Evolutionary conservation across 768 basidiomycete species (phyloP).

Genomic region (Suillus occidentalis): DNA sequence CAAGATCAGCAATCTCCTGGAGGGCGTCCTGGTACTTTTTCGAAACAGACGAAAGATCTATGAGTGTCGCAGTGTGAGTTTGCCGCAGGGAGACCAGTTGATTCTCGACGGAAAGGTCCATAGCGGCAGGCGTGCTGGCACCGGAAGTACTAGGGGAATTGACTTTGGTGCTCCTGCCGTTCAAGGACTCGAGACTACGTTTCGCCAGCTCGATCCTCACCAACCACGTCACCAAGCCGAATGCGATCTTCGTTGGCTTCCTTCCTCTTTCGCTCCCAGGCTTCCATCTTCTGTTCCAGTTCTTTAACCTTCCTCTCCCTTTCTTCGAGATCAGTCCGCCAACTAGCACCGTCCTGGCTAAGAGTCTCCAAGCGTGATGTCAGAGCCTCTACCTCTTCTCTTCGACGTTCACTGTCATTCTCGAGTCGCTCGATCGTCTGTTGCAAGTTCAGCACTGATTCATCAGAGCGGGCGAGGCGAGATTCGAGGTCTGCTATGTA

Average conservation of each 20-base stretch:
- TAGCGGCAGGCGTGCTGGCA: constrained; percentile 28
- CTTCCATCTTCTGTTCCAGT: constrained; percentile 75
- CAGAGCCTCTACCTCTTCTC: constrained; percentile 67
- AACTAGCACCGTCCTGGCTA: constrained; percentile 73
- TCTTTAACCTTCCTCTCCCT: constrained; percentile 75
- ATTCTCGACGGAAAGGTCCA: constrained; percentile 46
- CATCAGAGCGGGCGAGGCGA: constrained; percentile 75
- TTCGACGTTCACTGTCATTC: constrained; percentile 69
- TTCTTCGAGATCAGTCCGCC: constrained; percentile 82
- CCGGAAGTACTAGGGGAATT: constrained; percentile 31
- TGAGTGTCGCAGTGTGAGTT: constrained; percentile 76
- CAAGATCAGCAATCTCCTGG: constrained; percentile 89
- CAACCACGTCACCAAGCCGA: constrained; percentile 67
- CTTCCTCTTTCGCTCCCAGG: constrained; percentile 73
- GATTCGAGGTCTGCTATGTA: constrained; percentile 89
- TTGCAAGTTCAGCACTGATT: constrained; percentile 68
- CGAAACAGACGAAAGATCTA: constrained; percentile 76
- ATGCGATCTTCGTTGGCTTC: constrained; percentile 65
- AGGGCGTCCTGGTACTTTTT: constrained; percentile 87
- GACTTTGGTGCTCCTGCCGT: constrained; percentile 29
- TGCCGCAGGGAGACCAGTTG: constrained; percentile 79
- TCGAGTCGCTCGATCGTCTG: constrained; percentile 77
- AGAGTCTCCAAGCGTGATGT: constrained; percentile 71
- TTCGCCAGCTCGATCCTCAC: constrained; percentile 71
- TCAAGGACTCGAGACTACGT: constrained; percentile 55